Evolutionary conservation across 305 asterid species (phyloP), one percentile per base, ranked within the genome.

Genomic region (Fraxinus floribunda): DNA sequence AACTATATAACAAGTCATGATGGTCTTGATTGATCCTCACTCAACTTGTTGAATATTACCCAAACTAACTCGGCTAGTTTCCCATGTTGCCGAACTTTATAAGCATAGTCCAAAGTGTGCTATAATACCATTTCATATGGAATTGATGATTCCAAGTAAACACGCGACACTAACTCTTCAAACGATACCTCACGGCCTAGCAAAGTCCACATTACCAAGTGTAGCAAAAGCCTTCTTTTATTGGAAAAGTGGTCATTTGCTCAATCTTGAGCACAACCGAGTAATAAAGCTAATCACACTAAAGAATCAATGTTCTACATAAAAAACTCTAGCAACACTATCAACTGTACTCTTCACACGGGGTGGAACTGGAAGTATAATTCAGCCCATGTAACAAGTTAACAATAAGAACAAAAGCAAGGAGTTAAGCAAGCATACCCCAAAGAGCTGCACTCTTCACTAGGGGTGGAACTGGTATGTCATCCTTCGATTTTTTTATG

Each of bases 391-490:
- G 55, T 36, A 78, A 3, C 35, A 79, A 77, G 79, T 75, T 75
- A 30, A 13, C 26, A 38, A 34, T 16, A 80, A 55, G 71, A 34
- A 80, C 81, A 76, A 20, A 66, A 77, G 7, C 64, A 35, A 79
- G 44, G 7, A 36, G 66, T 44, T 41, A 86, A 86, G 86, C 38
- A 86, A 86, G 75, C 85, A 70, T 92, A 93, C 98, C 98, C 99
- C 99, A 96, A 79, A 96, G 97, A 70, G 91, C 92, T 34, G 99
- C 98, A 82, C 98, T 93, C 92, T 92, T 93, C 80, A 96, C 6
- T 78, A 94, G 95, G 78, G 98, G 99, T 36, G 99, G 99, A 80
- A 96, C 94, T 79, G 97, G 99, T 88, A 96, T 85, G 76, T 95
- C 99, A 15, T 94, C 91, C 82, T 94, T 97, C 26, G 98, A 94